Percentiles rank a stretch among this genome's conserved stretches.
Evolutionary conservation across 2,329 filamentous ascomycete species (phyloP).

Genomic region (Cladosporium colombiae): DNA sequence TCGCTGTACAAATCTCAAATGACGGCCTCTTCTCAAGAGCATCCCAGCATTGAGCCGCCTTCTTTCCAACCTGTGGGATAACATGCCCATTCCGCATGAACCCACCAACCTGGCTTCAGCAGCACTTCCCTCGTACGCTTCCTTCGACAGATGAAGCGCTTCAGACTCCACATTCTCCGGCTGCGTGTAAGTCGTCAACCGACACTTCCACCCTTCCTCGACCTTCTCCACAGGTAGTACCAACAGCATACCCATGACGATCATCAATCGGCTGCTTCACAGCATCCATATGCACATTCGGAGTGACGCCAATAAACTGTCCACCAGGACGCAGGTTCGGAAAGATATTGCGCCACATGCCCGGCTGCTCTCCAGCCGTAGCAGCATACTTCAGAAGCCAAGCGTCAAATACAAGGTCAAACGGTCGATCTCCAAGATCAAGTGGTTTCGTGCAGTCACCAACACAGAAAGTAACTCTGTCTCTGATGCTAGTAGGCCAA

Average conservation of each 20-base stretch:
- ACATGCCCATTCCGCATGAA: not conserved
- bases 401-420: not conserved
- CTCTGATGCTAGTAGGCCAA: not conserved
- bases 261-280: not conserved
- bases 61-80: not conserved
- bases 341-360: not conserved
- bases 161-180: not conserved
- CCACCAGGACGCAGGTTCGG: not conserved
- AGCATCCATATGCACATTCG: not conserved
- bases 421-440: not conserved
- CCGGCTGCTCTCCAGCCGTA: not conserved
- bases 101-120: not conserved
- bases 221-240: not conserved
- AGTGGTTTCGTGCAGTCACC: not conserved
- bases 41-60: not conserved
- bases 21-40: not conserved
- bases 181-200: not conserved
- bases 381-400: not conserved
- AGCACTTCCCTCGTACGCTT: not conserved
- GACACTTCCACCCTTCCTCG: not conserved
- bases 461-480: not conserved
- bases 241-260: not conserved
- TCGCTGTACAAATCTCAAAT: not conserved
- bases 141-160: not conserved
- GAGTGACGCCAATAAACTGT: not conserved